Evolutionary conservation across 768 basidiomycete genomes (phyloP).

Genomic region (Suillus brevipes): DNA sequence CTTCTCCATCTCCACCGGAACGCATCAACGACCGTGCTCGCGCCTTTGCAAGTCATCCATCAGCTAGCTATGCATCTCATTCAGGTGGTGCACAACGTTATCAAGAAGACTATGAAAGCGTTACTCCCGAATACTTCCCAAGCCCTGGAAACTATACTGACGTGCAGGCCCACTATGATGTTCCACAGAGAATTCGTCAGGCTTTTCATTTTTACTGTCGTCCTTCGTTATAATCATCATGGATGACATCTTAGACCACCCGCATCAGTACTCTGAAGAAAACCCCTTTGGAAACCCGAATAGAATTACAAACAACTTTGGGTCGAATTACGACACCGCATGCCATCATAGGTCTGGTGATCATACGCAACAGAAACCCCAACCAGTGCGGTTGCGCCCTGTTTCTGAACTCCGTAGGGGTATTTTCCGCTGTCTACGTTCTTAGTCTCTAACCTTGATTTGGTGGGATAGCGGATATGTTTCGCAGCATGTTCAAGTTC

Average conservation of each 20-base stretch:
- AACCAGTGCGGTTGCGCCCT: slow-evolving; percentile 58
- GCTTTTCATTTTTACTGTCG: too few species aligned
- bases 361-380: slow-evolving; percentile 36
- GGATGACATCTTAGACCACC: background rate
- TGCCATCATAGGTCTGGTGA: background rate
- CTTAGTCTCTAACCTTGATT: slow-evolving; percentile 4
- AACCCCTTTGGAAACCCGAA: background rate
- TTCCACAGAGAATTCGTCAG: background rate
- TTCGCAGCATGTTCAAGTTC: slow-evolving; percentile 82
- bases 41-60: background rate
- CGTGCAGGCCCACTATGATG: background rate
- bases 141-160: background rate
- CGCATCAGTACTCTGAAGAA: background rate
- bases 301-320: background rate
- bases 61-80: background rate
- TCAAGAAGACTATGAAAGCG: background rate
- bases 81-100: background rate
- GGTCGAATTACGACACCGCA: background rate
- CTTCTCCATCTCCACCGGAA: slow-evolving; percentile 38
- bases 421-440: background rate
- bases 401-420: slow-evolving; percentile 71
- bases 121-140: background rate
- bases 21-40: slow-evolving; percentile 10
- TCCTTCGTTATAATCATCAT: background rate
- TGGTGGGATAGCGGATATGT: slow-evolving; percentile 67